Percentiles rank a stretch among this genome's conserved stretches.
These are phyloP conservation scores for Beauveria australis DNA, from an alignment of 2,329 filamentous ascomycete genomes.

Conservation along the genomic window DNA sequence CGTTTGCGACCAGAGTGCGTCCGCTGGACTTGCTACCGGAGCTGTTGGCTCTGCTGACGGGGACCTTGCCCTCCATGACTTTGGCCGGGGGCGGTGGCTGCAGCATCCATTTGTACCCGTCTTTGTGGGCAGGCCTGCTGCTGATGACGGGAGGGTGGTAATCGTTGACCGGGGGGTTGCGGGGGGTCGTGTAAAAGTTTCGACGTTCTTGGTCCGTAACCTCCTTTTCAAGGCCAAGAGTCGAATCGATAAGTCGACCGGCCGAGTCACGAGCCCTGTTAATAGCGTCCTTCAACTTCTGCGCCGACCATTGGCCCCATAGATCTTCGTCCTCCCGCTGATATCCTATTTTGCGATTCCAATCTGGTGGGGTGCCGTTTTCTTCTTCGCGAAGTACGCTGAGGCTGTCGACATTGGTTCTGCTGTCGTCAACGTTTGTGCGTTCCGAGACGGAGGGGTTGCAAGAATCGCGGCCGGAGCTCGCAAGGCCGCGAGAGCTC, in stretches of 20 bases:
- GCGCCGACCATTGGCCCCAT: constrained; percentile 60
- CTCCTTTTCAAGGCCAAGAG: constrained; percentile 42
- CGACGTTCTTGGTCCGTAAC: constrained; percentile 44
- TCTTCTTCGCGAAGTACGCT: constrained; percentile 41
- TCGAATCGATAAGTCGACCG: constrained; percentile 44
- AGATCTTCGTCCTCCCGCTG: constrained; percentile 83
- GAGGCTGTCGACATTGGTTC: constrained; percentile 29
- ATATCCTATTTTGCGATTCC: constrained; percentile 66
- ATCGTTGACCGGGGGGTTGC: constrained; percentile 73
- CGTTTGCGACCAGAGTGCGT: constrained; percentile 34
- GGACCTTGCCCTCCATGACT: constrained; percentile 82
- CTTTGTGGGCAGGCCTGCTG: constrained; percentile 59
- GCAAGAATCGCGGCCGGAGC: constrained; percentile 48
- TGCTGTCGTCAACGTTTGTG: constrained; percentile 30
- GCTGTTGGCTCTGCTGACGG: constrained; percentile 55
- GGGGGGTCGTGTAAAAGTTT: constrained; percentile 53
- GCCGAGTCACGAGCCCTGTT: constrained; percentile 51
- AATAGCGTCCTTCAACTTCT: constrained; percentile 50
- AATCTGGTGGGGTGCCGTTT: constrained; percentile 39
- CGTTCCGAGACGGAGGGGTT: constrained; percentile 29
- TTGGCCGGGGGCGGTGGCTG: constrained; percentile 84
- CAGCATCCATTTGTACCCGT: constrained; percentile 82
- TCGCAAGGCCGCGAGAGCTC: constrained; percentile 53
- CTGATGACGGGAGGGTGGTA: constrained; percentile 78
- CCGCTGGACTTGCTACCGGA: constrained; percentile 43